Base-by-base conservation (phyloP, 345 rosid species). In the Heritiera littoralis region DNA sequence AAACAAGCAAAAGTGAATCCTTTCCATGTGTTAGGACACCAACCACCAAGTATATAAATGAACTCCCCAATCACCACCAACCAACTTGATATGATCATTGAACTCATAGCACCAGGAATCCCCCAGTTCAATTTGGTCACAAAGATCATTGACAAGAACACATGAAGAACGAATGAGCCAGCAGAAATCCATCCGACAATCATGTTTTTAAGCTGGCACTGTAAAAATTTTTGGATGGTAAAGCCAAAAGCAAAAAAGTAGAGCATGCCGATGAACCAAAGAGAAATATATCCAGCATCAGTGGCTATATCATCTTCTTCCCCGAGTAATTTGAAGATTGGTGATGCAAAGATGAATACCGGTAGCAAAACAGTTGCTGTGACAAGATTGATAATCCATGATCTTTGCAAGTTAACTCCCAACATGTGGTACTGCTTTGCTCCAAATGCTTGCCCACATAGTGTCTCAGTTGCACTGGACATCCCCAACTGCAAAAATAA, bases 11-110 rank as follows among this genome's bases (percentile, higher is more conserved):
- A 74, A 51, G 83, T 83, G 77, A 90, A 88, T 7, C 92, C 91
- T 40, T 69, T 89, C 94, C 94, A 89, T 15, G 92, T 88, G 54
- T 74, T 65, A 0, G 89, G 86, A 20, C 90, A 86, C 91, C 94
- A 89, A n/a, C 94, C 94, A 13, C 90, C 94, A 45, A 87, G 81
- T 3, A 89, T 78, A 52, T 86, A 91, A 38, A 88, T 84, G 60
- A 88, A 79, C 87, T 85, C 87, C 5, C 84, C 90, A 28, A 88
- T 41, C 4, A 84, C 83, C 69, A 81, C 66, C 6, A 72, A 17
- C 91, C 92, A 89, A 41, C 60, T 72, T 15, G 89, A 74, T 70
- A 89, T 73, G 65, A 75, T 86, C 84, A 89, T 79, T 4, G 89
- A 85, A 1, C 80, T 17, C 81, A 90, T 86, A 1, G 92, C 92